Evolutionary conservation across 1,284 basidiomycete species (phyloP), one percentile per base, ranked within the genome.

Genomic region (Naganishia sp.): DNA sequence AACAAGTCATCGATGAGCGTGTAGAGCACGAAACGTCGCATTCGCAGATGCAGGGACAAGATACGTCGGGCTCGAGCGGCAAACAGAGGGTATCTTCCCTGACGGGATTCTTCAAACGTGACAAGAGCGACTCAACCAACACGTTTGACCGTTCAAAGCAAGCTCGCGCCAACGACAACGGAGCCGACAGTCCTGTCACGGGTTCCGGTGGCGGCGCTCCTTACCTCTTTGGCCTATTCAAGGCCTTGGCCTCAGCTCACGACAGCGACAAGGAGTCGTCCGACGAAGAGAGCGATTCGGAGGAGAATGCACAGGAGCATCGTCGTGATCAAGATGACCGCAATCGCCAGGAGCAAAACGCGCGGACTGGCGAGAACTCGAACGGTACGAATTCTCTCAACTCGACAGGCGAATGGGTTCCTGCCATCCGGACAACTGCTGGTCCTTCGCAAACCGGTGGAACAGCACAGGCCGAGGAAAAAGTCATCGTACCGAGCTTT

Each of bases 211-310:
- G 57, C 18, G 57, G 57, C 7, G 57, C 32, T 28, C 57, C 35
- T 6, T 61, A 77, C 57, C 63, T 79, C 23, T 77, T 79, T 58
- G 68, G 68, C 39, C 61, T 77, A 42, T 73, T 79, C 71, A 76
- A 76, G 65, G 71, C 71, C 23, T 55, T 77, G 51, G 77, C 77
- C 2, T 72, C 71, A 4, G 70, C 68, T 3, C 63, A 67, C 18
- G 67, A 51, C 23, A 56, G 67, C 31, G 68, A 63, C 28, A 63
- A 35, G 7, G 60, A 62, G 13, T 42, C 50, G 1, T 52, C 32
- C 10, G 58, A 45, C 15, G 72, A 73, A 5, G 60, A 57, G 7
- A 39, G 35, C 35, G 55, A 50, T 28, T 21, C 32, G 10, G 41
- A 45, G 45, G 55, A 18, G 7, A 62, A 11, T 71, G 71, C 50